Conservation (phyloP, 495 filamentous ascomycete species). For the Penicillium canescens region DNA sequence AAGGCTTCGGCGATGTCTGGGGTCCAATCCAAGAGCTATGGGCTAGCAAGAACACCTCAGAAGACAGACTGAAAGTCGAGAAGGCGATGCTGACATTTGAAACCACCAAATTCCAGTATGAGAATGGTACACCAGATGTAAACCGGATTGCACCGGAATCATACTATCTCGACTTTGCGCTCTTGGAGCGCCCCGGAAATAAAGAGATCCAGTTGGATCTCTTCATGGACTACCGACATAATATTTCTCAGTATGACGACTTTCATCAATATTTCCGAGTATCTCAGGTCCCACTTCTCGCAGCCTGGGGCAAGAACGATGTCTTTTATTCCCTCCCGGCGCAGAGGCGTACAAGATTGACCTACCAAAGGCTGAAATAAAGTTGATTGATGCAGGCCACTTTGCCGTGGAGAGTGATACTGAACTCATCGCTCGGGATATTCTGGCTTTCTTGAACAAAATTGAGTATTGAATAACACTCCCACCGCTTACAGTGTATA, state of each 20-base stretch:
- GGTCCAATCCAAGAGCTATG: too few relatives aligned
- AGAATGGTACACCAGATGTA: too few relatives aligned
- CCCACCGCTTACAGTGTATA: too few relatives aligned
- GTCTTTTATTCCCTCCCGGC: constrained; percentile 55
- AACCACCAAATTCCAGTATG: too few relatives aligned
- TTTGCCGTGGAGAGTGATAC: constrained; percentile 61
- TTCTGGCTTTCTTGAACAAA: constrained; percentile 46
- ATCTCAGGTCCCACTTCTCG: constrained; percentile 55
- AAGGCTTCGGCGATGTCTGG: too few relatives aligned
- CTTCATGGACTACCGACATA: constrained; percentile 57
- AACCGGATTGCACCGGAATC: too few relatives aligned
- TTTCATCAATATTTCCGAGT: constrained; percentile 61
- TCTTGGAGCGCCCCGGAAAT: constrained; percentile 52
- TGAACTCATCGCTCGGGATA: constrained; percentile 47
- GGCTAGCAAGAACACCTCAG: too few relatives aligned
- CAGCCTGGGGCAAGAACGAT: constrained; percentile 65
- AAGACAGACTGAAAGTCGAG: too few relatives aligned
- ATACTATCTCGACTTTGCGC: constrained; percentile 53
- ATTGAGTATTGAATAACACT: background rate
- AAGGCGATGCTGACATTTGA: too few relatives aligned
- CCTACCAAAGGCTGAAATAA: constrained; percentile 49
- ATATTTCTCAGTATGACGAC: constrained; percentile 54
- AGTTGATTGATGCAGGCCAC: constrained; percentile 59
- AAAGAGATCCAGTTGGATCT: constrained; percentile 58
- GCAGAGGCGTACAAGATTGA: constrained; percentile 62